phyloP scores from a whole-genome alignment of 768 basidiomycete species.

The Lanmaoa pseudosensibilis region DNA sequence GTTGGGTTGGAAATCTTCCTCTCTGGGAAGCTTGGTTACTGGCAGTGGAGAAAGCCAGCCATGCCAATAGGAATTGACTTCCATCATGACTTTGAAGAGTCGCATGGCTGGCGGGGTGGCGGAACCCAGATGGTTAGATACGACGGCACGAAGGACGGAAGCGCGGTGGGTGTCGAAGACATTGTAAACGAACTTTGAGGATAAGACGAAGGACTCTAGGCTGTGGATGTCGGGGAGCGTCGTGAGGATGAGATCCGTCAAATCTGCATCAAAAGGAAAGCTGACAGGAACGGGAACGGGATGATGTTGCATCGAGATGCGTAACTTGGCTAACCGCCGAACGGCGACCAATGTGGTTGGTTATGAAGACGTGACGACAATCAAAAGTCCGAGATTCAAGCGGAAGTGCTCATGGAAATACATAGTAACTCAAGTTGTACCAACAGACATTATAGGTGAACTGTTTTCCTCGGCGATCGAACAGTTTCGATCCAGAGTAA shows the following conservation, averaged over 20 bases:
- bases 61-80: constrained; percentile 16
- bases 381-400: too few species aligned
- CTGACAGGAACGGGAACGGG: background rate
- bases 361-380: too few species aligned
- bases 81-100: constrained; percentile 16
- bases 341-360: too few species aligned
- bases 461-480: too few species aligned
- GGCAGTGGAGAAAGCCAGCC: constrained; percentile 16
- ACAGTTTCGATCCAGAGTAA: too few species aligned
- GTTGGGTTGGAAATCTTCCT: constrained; percentile 5
- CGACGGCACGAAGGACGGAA: constrained; percentile 14
- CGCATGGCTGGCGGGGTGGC: constrained; percentile 9
- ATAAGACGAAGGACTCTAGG: constrained; percentile 13
- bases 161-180: constrained; percentile 11
- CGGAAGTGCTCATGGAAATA: too few species aligned
- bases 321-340: too few species aligned
- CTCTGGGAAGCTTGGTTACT: constrained; percentile 11
- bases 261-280: constrained; percentile 12
- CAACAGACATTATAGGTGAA: too few species aligned
- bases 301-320: background rate
- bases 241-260: constrained; percentile 14
- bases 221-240: constrained; percentile 9
- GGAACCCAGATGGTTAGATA: constrained; percentile 18
- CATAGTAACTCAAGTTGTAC: too few species aligned
- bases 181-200: constrained; percentile 19